These are phyloP conservation scores for Phalaenopsis equestris DNA, from an alignment of 106 monocot species.

Conservation along the genomic window DNA sequence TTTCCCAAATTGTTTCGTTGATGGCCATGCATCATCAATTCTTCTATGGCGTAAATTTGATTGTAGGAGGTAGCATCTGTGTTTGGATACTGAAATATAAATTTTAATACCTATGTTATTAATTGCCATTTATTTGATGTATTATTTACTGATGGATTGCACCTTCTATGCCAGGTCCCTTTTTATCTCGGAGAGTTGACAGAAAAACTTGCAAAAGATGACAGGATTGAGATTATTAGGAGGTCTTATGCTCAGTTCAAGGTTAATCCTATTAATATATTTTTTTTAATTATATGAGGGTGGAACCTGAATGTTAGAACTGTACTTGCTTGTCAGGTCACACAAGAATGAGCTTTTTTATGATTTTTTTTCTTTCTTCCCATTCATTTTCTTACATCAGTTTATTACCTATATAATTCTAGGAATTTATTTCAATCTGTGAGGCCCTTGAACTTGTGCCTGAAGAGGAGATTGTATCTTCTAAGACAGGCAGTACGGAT, in stretches of 20 bases:
- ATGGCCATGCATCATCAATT: not conserved
- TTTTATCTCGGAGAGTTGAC: conserved; percentile 83
- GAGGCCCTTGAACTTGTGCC: conserved; percentile 89
- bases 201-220: conserved; percentile 62
- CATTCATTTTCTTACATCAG: not conserved
- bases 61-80: not conserved
- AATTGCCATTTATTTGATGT: not conserved
- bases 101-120: not conserved
- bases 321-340: not conserved
- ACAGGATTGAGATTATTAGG: conserved; percentile 64
- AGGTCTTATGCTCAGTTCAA: conserved; percentile 64
- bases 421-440: conserved; percentile 95
- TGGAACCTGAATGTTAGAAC: not conserved
- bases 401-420: not conserved
- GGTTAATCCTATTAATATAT: conserved; percentile 27
- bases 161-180: conserved; percentile 34
- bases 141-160: not conserved
- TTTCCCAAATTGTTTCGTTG: not conserved
- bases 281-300: not conserved
- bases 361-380: not conserved
- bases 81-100: not conserved
- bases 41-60: not conserved
- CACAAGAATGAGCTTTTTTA: not conserved
- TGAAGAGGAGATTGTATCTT: conserved; percentile 66
- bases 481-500: conserved; percentile 17